Evolutionary conservation across 352 stramenopile genomes (phyloP).

Genomic region (Phytophthora meadii): DNA sequence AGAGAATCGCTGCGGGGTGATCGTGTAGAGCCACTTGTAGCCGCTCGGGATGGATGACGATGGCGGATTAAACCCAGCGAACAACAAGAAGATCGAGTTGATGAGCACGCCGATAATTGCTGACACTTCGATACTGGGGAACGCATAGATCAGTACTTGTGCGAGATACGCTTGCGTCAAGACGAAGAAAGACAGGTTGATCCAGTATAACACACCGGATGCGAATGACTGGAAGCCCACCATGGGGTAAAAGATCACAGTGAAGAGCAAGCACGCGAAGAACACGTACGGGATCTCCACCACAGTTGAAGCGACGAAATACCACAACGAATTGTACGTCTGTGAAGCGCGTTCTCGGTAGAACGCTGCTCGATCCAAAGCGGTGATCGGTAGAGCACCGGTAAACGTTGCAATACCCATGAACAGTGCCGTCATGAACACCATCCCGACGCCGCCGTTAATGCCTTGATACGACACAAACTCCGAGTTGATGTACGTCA

Average conservation of each 20-base stretch:
- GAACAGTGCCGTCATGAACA: conserved; percentile 82
- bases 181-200: conserved; percentile 38
- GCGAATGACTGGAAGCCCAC: conserved; percentile 43
- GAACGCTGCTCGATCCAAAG: conserved; percentile 53
- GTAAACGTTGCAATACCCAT: conserved; percentile 32
- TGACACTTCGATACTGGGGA: conserved; percentile 29
- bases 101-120: conserved; percentile 33
- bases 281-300: conserved; percentile 78
- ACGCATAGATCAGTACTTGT: conserved; percentile 23
- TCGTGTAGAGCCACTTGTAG: conserved; percentile 29
- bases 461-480: conserved; percentile 38
- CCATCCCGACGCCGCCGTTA: conserved; percentile 63
- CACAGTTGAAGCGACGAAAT: conserved; percentile 70
- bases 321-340: conserved; percentile 90
- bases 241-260: conserved; percentile 37
- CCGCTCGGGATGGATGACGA: conserved; percentile 23
- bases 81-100: conserved; percentile 32
- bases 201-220: conserved; percentile 33
- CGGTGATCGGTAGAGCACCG: conserved; percentile 31
- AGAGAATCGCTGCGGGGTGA: conserved; percentile 29
- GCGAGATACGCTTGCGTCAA: conserved; percentile 42
- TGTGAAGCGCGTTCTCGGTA: conserved; percentile 92
- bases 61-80: conserved; percentile 32
- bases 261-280: conserved; percentile 37
- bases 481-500: conserved; percentile 28